phyloP scores from a whole-genome alignment of 1,139 yeast genomes.

The Suhomyces terraborum region DNA sequence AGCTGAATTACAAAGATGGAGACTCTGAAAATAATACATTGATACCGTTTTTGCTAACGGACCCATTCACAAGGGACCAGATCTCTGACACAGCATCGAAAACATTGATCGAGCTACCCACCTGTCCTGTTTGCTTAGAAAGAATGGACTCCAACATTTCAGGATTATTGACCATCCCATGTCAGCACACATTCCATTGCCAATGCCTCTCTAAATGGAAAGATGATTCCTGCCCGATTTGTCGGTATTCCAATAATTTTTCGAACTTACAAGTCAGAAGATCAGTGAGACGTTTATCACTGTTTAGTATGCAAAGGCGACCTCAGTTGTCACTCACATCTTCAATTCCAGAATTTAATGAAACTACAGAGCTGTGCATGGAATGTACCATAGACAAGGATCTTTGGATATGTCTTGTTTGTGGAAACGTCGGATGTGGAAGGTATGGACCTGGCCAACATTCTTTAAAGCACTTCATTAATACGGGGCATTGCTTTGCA shows the following conservation, averaged over 20 bases:
- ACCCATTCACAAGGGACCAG: conserved; percentile 55
- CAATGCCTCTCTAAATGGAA: conserved; percentile 87
- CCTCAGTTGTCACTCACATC: conserved; percentile 9
- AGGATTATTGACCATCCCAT: conserved; percentile 83
- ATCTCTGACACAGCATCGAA: conserved; percentile 15
- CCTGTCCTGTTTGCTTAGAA: conserved; percentile 93
- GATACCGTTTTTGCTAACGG: conserved; percentile 70
- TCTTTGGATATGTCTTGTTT: conserved; percentile 83
- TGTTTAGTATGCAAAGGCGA: conserved; percentile 22
- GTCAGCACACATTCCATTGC: conserved; percentile 94
- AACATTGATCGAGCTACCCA: conserved; percentile 67
- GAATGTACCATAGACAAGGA: conserved; percentile 36
- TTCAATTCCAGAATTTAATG: conserved; percentile 6
- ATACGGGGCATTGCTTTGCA: conserved; percentile 85
- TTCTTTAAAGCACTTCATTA: conserved; percentile 77
- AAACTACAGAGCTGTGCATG: conserved; percentile 33
- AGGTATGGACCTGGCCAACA: conserved; percentile 81
- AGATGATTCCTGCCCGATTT: conserved; percentile 90
- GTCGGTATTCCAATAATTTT: conserved; percentile 67
- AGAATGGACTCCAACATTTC: conserved; percentile 82
- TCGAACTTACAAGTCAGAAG: conserved; percentile 41
- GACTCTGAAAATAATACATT: conserved; percentile 27
- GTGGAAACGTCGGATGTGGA: conserved; percentile 91
- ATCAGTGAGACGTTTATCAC: conserved; percentile 38
- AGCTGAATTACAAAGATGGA: conserved; percentile 29